A percentile compares a stretch with the other conserved stretches of the same genome.
These are phyloP conservation scores for Paecilomyces dactylethromorphus DNA, from an alignment of 2,329 filamentous ascomycete genomes.

Conservation along the genomic window DNA sequence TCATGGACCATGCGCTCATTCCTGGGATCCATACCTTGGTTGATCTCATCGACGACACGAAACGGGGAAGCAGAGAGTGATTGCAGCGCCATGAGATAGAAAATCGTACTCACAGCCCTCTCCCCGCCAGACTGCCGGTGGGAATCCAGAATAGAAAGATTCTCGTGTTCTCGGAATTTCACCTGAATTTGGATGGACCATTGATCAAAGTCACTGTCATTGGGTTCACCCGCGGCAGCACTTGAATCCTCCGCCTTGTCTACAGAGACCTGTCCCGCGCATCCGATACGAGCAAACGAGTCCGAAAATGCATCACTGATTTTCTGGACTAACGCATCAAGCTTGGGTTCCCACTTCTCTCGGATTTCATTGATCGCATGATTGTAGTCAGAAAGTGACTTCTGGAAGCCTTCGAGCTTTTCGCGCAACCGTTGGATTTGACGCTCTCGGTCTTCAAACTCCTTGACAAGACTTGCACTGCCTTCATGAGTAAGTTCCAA, in stretches of 20 bases:
- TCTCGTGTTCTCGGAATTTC: slow-evolving; percentile 84
- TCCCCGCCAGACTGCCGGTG: slow-evolving; percentile 96
- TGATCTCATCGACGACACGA: slow-evolving; percentile 98
- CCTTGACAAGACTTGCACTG: slow-evolving; percentile 66
- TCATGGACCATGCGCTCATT: slow-evolving; percentile 98
- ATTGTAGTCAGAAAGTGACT: slow-evolving; percentile 50
- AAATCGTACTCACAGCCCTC: slow-evolving; percentile 92
- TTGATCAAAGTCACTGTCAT: slow-evolving; percentile 72
- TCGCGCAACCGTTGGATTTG: slow-evolving; percentile 62
- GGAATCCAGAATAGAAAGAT: slow-evolving; percentile 75
- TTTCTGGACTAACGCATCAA: slow-evolving; percentile 69
- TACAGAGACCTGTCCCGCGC: slow-evolving; percentile 81
- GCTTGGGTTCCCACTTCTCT: slow-evolving; percentile 70
- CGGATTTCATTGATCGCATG: slow-evolving; percentile 60
- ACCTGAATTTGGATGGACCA: slow-evolving; percentile 94
- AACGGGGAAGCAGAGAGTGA: slow-evolving; percentile 90
- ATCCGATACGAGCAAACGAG: slow-evolving; percentile 91
- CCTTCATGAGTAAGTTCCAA: slow-evolving; percentile 75
- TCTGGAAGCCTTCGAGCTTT: slow-evolving; percentile 51
- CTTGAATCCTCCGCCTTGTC: slow-evolving; percentile 57
- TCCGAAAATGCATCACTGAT: slow-evolving; percentile 89
- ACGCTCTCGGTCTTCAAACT: slow-evolving; percentile 66
- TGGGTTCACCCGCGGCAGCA: slow-evolving; percentile 22
- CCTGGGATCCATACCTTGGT: slow-evolving; percentile 97
- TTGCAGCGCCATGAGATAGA: slow-evolving; percentile 97